Base-by-base conservation (phyloP, 257 asterid species). In the Nicotiana attenuata region DNA sequence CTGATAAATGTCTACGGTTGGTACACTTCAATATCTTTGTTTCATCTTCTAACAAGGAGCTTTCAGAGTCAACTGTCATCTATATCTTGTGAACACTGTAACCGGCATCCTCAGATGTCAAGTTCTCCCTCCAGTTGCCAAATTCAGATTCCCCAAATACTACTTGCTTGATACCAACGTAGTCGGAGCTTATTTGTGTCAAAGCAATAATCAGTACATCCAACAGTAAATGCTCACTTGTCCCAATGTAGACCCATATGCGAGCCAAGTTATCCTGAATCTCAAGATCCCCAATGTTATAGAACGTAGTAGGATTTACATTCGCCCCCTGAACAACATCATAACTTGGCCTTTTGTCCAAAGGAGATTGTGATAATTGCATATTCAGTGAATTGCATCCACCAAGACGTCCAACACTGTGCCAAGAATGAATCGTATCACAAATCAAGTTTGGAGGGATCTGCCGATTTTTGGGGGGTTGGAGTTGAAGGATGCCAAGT, bases 341-440 rank as follows among this genome's bases (percentile, higher is more conserved):
- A 83, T 96, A 94, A 73, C 86, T 89, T 22, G 98, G 97, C 84
- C 95, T 88, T 85, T 89, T 86, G 82, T 96, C 99, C 86, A 90
- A 29, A 60, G 88, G 90, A 77, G 96, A 90, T 83, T 96, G 95
- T 19, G 98, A 93, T 82, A 96, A 69, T 91, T 94, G 99, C 99
- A 96, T 92, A 86, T 96, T 94, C 97, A 96, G 85, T 14, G 99
- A 93, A 87, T 94, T 96, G 90, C 96, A 96, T 77, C 98, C 99
- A 76, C 98, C 98, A 68, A 96, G 95, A 29, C 99, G 94, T 84
- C 99, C 99, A 86, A 96, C 87, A 78, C 94, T 94, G 87, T 96
- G 97, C 98, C 98, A 96, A 8, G 99, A 85, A 78, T 97, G 92
- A 77, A 92, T 89, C 61, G 97, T 87, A n/a, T n/a, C n/a, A n/a